A percentile compares a stretch with the other conserved stretches of the same genome.
Conservation (phyloP, 73 alveolate genomes). For the Blepharisma stoltei region DNA sequence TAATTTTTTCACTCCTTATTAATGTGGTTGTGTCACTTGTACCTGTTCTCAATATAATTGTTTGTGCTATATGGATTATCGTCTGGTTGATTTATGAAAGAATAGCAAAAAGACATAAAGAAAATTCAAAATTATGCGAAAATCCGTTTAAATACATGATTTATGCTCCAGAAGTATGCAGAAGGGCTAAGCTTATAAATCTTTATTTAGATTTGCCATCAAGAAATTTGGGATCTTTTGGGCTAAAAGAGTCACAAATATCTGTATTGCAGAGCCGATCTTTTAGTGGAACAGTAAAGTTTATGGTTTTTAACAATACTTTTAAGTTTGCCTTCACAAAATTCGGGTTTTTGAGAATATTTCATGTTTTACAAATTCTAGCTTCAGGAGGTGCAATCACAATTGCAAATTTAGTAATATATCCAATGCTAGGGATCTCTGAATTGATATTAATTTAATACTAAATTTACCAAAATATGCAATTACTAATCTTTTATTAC, state of each 20-base stretch:
- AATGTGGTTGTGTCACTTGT: not conserved
- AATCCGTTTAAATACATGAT: slow-evolving; percentile 25
- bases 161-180: not conserved
- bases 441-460: too few species aligned
- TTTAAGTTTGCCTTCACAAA: not conserved
- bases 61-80: slow-evolving; percentile 8
- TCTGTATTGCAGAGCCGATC: not conserved
- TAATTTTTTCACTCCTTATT: not conserved
- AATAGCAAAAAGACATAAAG: not conserved
- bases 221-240: not conserved
- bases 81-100: slow-evolving; percentile 10
- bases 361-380: slow-evolving; percentile 1
- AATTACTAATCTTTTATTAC: too few species aligned
- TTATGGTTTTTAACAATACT: not conserved
- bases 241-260: slow-evolving; percentile 9
- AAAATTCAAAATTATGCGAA: not conserved
- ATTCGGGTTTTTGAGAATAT: slow-evolving; percentile 3
- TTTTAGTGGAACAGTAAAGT: not conserved
- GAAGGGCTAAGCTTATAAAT: not conserved
- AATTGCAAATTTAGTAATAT: not conserved
- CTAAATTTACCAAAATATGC: too few species aligned
- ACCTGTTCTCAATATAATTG: not conserved
- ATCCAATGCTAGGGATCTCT: not conserved
- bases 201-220: slow-evolving; percentile 14
- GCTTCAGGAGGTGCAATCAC: not conserved